These are phyloP conservation scores for Tricladium varicosporioides DNA, from an alignment of 2,329 filamentous ascomycete genomes.

Conservation along the genomic window DNA sequence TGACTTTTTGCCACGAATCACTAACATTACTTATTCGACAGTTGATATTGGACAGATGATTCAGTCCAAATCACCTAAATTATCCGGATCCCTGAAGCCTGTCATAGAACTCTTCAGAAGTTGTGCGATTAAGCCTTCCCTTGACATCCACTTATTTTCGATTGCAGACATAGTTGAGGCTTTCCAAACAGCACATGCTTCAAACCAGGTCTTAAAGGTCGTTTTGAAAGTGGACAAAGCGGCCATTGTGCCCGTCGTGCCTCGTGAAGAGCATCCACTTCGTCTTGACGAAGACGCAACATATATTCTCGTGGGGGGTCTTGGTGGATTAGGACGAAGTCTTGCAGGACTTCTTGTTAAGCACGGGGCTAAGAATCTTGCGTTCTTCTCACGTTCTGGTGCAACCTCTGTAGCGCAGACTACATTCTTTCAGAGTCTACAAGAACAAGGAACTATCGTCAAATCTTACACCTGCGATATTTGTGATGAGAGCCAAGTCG, in stretches of 20 bases:
- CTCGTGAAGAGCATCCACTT: neutral
- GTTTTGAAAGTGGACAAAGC: neutral
- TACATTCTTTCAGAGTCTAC: neutral
- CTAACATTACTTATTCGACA: neutral
- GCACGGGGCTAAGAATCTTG: constrained; percentile 24
- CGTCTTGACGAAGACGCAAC: constrained; percentile 5
- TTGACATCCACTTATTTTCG: neutral
- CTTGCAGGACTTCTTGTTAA: constrained; percentile 17
- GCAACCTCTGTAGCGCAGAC: neutral
- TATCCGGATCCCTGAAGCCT: neutral
- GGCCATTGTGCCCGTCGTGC: neutral
- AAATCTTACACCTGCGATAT: constrained; percentile 45
- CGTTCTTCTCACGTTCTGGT: constrained; percentile 21
- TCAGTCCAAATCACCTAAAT: neutral
- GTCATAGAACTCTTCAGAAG: neutral
- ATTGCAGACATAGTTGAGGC: neutral
- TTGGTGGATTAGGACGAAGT: constrained; percentile 31
- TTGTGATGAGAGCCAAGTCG: constrained; percentile 35
- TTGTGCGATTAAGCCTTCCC: neutral
- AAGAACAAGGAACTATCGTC: neutral
- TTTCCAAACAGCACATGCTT: neutral
- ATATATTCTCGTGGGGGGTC: constrained; percentile 32
- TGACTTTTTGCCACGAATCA: neutral
- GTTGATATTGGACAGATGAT: neutral
- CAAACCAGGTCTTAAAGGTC: neutral